These are phyloP conservation scores for Syzygium aqueum DNA, from an alignment of 345 rosid genomes.

Conservation along the genomic window DNA sequence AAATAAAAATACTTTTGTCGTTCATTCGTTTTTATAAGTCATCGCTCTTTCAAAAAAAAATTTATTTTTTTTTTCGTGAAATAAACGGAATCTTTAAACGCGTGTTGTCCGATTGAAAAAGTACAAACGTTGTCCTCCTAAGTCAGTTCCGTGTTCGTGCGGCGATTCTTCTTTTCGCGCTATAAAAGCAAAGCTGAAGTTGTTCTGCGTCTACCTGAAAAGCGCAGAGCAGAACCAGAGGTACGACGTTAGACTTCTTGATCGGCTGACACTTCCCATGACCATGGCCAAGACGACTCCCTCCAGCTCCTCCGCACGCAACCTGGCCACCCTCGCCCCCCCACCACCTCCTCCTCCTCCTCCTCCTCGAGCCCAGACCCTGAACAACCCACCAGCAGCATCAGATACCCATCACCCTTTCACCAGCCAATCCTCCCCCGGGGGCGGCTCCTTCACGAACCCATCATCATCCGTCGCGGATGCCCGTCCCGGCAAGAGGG, in stretches of 20 bases:
- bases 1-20: rapidly evolving
- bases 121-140: not conserved
- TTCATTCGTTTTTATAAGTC: too few species aligned
- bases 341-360: not conserved
- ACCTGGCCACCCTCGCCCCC: too few species aligned
- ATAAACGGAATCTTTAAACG: too few species aligned
- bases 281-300: not conserved
- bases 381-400: not conserved
- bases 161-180: not conserved
- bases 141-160: not conserved
- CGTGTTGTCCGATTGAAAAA: not conserved
- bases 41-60: too few species aligned
- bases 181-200: not conserved
- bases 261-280: not conserved
- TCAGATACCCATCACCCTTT: not conserved
- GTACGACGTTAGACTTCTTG: not conserved
- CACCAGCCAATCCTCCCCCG: not conserved
- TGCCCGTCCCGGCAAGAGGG: not conserved
- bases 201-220: not conserved
- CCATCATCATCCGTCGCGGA: not conserved
- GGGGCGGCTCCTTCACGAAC: not conserved
- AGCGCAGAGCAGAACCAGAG: not conserved
- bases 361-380: not conserved
- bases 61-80: too few species aligned
- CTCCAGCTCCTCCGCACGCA: not conserved